Evolutionary conservation across 169 alveolate genomes (phyloP), one percentile per base, ranked within the genome.

Genomic region (Babesia divergens): DNA sequence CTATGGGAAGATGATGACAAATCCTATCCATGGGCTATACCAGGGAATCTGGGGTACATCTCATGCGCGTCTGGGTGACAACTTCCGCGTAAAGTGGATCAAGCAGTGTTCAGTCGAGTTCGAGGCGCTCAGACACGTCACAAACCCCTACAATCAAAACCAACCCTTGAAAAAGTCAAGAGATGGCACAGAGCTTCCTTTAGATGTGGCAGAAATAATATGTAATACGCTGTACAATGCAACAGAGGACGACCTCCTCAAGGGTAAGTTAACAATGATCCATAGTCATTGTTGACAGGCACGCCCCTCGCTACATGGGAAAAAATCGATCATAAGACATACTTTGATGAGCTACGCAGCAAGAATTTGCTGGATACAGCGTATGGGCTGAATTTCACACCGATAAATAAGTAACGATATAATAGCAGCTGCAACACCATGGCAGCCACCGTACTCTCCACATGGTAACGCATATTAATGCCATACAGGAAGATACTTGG

Each of bases 51-150:
- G 94, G 94, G 94, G 94, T 8, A 60, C 83, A 2, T 82, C 83
- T 34, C 75, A 83, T 14, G 47, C 70, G 3, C 35, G 86, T 37
- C 79, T 90, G 60, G 93, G 92, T 0, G 82, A 80, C n/a, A 90
- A 90, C 82, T 90, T 90, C 68, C 89, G 94, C n/a, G 88, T 90
- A 28, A 85, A 79, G 65, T 90, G 94, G 94, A 71, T 90, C 28
- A 89, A 89, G 53, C 92, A 79, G 59, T 86, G 91, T 32, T 67
- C 82, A 37, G 70, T 85, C 38, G 92, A 84, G 49, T 90, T 90
- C 66, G 93, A 87, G 32, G 83, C 56, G 43, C 71, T 90, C 49
- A 82, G 84, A 42, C 58, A 65, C 51, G 68, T 90, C 44, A 62
- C 67, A 18, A 90, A 89, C 66, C 91, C 94, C n/a, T 85, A 60